phyloP scores from a whole-genome alignment of 805 yeast species.

The Candida pseudoglaebosa region DNA sequence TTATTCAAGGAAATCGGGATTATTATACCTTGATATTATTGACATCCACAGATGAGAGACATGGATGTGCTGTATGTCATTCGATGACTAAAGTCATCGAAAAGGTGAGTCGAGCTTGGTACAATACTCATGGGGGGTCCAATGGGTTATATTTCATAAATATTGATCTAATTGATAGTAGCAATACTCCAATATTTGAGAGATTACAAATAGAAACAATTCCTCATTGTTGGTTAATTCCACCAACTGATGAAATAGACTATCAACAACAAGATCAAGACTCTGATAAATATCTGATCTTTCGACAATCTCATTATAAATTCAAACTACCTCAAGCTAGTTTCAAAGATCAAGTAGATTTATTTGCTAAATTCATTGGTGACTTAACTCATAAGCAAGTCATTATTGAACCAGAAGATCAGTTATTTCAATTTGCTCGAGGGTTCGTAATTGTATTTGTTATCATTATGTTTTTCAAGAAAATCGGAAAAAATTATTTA shows the following conservation, averaged over 20 bases:
- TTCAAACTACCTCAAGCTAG: conserved; percentile 35
- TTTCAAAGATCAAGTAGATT: conserved; percentile 35
- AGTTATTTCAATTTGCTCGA: conserved; percentile 35
- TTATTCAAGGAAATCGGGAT: conserved; percentile 47
- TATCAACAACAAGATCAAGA: conserved; percentile 17
- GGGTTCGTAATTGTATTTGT: conserved; percentile 46
- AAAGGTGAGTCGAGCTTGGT: conserved; percentile 42
- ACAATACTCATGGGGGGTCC: conserved; percentile 38
- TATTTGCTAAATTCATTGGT: conserved; percentile 53
- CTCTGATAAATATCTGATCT: conserved; percentile 16
- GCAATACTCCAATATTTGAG: conserved; percentile 39
- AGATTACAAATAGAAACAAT: conserved; percentile 44
- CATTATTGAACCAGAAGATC: conserved; percentile 38
- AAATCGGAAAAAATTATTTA: conserved; percentile 33
- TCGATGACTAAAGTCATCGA: conserved; percentile 39
- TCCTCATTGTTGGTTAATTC: conserved; percentile 68
- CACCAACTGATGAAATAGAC: conserved; percentile 36
- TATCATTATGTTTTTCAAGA: conserved; percentile 45
- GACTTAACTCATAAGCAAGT: conserved; percentile 42
- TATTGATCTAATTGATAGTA: conserved; percentile 45
- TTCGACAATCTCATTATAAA: conserved; percentile 26
- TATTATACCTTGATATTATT: conserved; percentile 49
- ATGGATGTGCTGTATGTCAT: conserved; percentile 47
- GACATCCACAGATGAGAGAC: conserved; percentile 44
- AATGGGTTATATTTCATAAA: conserved; percentile 42